These are phyloP conservation scores for Amborella trichopoda DNA, from an alignment of 164 flowering plant species.

Conservation along the genomic window DNA sequence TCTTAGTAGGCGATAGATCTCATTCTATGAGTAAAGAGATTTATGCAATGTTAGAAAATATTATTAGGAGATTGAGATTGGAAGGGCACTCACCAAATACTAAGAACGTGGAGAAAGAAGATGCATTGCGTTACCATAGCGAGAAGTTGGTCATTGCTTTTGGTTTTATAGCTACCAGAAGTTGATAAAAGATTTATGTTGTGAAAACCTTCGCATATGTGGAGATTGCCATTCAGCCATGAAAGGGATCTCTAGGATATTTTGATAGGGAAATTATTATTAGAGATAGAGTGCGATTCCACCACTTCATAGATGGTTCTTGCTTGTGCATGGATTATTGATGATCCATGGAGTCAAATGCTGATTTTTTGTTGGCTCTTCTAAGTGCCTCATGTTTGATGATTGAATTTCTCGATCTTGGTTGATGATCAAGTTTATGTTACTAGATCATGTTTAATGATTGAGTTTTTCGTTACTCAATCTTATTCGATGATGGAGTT, in stretches of 20 bases:
- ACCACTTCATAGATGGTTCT: constrained; percentile 23
- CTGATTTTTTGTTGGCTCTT: too few relatives aligned
- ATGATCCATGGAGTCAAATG: too few relatives aligned
- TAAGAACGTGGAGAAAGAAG: constrained; percentile 21
- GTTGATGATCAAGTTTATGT: too few relatives aligned
- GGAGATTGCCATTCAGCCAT: constrained; percentile 26
- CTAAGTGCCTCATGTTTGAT: too few relatives aligned
- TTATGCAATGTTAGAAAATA: too few relatives aligned
- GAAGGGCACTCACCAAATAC: too few relatives aligned
- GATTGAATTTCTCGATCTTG: too few relatives aligned
- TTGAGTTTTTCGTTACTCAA: too few relatives aligned
- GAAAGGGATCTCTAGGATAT: constrained; percentile 26
- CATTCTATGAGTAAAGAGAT: constrained; percentile 35
- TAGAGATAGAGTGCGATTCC: constrained; percentile 30
- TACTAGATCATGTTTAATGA: too few relatives aligned
- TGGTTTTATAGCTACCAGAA: constrained; percentile 24
- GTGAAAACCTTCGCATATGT: constrained; percentile 32
- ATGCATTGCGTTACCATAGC: constrained; percentile 28
- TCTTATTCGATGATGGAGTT: too few relatives aligned
- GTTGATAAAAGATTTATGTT: constrained; percentile 30
- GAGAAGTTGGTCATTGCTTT: constrained; percentile 39
- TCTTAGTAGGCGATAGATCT: constrained; percentile 35
- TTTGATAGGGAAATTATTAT: constrained; percentile 29
- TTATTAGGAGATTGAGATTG: too few relatives aligned
- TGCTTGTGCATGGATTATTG: constrained; percentile 39